Conservation (phyloP, 768 basidiomycete genomes). For the Tylopilus felleus region DNA sequence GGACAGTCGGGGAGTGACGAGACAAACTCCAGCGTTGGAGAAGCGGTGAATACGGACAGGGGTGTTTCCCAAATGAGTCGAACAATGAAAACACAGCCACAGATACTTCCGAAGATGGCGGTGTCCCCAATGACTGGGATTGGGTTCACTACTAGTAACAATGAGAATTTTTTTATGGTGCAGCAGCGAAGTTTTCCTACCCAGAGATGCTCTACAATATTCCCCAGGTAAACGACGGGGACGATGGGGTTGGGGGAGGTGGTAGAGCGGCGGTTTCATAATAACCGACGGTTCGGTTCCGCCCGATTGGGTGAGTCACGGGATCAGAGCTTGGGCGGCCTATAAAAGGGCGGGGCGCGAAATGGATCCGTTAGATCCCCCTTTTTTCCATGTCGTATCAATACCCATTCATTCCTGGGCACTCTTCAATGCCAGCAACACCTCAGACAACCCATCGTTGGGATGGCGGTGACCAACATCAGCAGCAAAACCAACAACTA, state of each 20-base stretch:
- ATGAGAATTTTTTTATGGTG: too few relatives aligned
- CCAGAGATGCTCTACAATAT: too few relatives aligned
- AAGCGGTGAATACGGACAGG: background rate
- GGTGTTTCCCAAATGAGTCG: background rate
- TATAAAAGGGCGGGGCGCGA: constrained; percentile 33
- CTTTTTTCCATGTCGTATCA: constrained; percentile 48
- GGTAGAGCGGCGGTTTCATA: too few relatives aligned
- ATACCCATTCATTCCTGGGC: constrained; percentile 44
- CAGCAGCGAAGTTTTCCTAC: too few relatives aligned
- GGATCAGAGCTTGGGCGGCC: constrained; percentile 3
- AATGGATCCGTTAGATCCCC: constrained; percentile 21
- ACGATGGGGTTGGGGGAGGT: too few relatives aligned
- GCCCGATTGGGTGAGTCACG: constrained; percentile 24
- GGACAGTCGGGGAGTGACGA: constrained; percentile 42
- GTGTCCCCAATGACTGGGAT: too few relatives aligned
- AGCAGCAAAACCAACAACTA: constrained; percentile 27
- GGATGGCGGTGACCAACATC: constrained; percentile 37
- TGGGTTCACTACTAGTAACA: too few relatives aligned
- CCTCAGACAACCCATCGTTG: constrained; percentile 42
- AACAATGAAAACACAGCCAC: background rate
- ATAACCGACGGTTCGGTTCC: constrained; percentile 15
- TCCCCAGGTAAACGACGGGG: too few relatives aligned
- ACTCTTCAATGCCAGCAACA: constrained; percentile 47
- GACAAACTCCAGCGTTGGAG: constrained; percentile 30
- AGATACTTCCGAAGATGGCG: too few relatives aligned